Percentiles rank a stretch among this genome's conserved stretches.
These are phyloP conservation scores for Vitis hybrid DNA, from an alignment of 177 flowering plant species.

Conservation along the genomic window DNA sequence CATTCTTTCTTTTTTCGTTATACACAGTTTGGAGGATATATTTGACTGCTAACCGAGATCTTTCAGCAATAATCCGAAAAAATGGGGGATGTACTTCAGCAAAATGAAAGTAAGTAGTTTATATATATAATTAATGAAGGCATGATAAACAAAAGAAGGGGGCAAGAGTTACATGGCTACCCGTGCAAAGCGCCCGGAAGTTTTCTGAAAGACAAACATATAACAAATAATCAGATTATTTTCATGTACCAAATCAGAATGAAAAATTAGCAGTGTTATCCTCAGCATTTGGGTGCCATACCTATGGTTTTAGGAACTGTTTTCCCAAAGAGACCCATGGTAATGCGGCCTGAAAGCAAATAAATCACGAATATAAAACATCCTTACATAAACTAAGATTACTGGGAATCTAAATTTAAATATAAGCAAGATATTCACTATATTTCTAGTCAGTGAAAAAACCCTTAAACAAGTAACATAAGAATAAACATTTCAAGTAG, in stretches of 20 bases:
- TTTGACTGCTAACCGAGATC: no score
- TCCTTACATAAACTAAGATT: background rate
- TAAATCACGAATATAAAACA: background rate
- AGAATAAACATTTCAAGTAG: no score
- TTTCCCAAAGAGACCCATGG: conserved; percentile 68
- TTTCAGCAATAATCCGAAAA: background rate
- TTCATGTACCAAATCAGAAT: background rate
- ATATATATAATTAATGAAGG: no score
- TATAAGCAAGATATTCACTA: no score
- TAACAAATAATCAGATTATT: background rate
- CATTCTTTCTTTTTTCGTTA: no score
- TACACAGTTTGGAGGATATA: no score
- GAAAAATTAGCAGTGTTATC: conserved; percentile 2
- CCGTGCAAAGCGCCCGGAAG: conserved; percentile 82
- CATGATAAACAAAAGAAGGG: conserved; percentile 11
- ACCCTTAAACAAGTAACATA: no score
- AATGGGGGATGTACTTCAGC: background rate
- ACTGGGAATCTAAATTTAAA: no score
- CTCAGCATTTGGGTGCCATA: conserved; percentile 8
- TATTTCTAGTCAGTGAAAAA: no score
- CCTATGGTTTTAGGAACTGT: conserved; percentile 70
- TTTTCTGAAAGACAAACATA: conserved; percentile 49
- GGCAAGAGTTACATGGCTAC: conserved; percentile 50
- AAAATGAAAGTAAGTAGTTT: background rate
- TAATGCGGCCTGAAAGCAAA: conserved; percentile 52